Base-by-base conservation (phyloP, 352 stramenopile genomes). In the Phytophthora hibernalis region DNA sequence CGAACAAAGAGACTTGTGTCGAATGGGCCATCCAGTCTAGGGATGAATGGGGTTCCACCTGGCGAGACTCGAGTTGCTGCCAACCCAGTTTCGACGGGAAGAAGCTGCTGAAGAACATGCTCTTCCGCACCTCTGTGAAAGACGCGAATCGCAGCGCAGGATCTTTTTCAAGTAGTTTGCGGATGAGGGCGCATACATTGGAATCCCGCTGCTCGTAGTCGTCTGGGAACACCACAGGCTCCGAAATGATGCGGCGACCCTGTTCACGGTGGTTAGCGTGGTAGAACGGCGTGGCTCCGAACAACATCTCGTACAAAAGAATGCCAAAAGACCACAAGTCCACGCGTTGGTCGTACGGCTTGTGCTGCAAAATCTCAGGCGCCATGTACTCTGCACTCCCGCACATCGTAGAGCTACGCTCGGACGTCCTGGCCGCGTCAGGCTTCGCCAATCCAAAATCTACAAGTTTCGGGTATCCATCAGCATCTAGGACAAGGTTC, bases 271-370 rank as follows among this genome's bases (percentile, higher is more conserved):
- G 60, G 44, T 96, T 97, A 1, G 61, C 16, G 50, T 89, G 79
- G 68, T 98, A 98, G 68, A 99, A 99, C 16, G 85, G 83, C 11
- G 83, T 90, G 2, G 37, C 43, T 5, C 76, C 85, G 35, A 83
- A 83, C 10, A 92, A 57, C 51, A 92, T 65, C 43, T 92, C 85
- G 50, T 85, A 92, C 53, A 94, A 52, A 45, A 94, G 48, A 54
- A 91, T 96, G 21, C 93, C 86, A 37, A 94, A 89, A 11, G 82
- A 76, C 84, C 86, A 92, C 16, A 94, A 33, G 64, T 94, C 84
- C 13, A 83, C 79, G 11, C 77, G 66, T 43, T 82, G 70, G 51
- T 87, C 81, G 65, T 94, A 90, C 20, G 70, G 59, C 51, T 83
- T 45, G 35, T 85, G 82, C 51, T 80, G 68, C 24, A 92, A 54